These are phyloP conservation scores for Silene vulgaris DNA, from an alignment of 179 eudicot genomes.

Conservation along the genomic window DNA sequence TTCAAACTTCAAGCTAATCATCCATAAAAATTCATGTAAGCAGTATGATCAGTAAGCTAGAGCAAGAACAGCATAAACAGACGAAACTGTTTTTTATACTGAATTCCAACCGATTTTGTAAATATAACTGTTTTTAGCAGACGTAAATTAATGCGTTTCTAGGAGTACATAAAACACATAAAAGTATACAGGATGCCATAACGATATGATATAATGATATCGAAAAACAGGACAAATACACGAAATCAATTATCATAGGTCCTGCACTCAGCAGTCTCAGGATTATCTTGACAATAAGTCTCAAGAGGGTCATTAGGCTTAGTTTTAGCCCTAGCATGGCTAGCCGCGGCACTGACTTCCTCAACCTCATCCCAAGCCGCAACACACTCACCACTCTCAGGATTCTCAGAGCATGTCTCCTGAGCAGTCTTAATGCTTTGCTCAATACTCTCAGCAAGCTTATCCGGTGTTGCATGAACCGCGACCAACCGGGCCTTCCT, in stretches of 20 bases:
- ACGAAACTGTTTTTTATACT: background rate
- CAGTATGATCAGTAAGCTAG: background rate
- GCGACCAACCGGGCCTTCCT: conserved; percentile 21
- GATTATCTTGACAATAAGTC: conserved; percentile 76
- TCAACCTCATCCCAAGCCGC: conserved; percentile 99
- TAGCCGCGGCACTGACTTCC: conserved; percentile 92
- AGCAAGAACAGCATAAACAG: background rate
- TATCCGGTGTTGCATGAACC: conserved; percentile 52
- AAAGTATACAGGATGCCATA: conserved; percentile 5
- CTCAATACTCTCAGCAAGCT: conserved; percentile 57
- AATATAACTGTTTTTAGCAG: background rate
- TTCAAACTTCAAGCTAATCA: background rate
- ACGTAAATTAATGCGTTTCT: background rate
- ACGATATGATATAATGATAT: background rate
- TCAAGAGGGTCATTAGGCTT: conserved; percentile 70
- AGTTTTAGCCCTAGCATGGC: conserved; percentile 78
- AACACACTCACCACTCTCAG: conserved; percentile 78
- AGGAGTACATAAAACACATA: background rate
- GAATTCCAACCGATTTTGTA: too few relatives aligned
- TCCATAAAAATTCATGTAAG: background rate
- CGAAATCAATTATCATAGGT: conserved; percentile 62
- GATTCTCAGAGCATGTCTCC: conserved; percentile 66
- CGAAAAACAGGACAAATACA: background rate
- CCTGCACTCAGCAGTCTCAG: conserved; percentile 89
- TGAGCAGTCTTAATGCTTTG: conserved; percentile 73